phyloP scores from a whole-genome alignment of 441 rosid species.

The Adansonia gregorii region DNA sequence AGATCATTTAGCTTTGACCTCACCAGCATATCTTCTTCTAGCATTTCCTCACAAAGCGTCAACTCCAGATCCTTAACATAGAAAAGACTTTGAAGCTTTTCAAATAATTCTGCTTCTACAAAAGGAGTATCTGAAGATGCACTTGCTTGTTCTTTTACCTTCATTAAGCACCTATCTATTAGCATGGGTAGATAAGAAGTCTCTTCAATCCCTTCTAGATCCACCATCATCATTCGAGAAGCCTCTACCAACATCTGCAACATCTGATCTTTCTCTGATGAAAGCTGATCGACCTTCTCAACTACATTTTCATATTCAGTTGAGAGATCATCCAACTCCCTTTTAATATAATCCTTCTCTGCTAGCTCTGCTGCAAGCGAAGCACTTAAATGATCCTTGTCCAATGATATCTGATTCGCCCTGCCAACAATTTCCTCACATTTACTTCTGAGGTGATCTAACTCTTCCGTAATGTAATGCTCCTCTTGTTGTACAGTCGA shows the following conservation, averaged over 20 bases:
- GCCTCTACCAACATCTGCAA: slow-evolving; percentile 56
- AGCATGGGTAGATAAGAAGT: slow-evolving; percentile 44
- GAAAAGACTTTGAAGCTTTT: slow-evolving; percentile 68
- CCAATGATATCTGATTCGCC: neutral
- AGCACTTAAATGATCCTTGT: slow-evolving; percentile 53
- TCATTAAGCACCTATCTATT: slow-evolving; percentile 57
- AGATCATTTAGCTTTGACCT: slow-evolving; percentile 51
- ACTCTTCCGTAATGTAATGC: slow-evolving; percentile 20
- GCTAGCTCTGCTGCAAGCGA: slow-evolving; percentile 59
- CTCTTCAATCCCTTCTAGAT: slow-evolving; percentile 39
- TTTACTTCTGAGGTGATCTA: slow-evolving; percentile 18
- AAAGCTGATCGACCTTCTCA: slow-evolving; percentile 46
- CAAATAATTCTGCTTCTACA: slow-evolving; percentile 48
- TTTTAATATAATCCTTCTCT: slow-evolving; percentile 63
- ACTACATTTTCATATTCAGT: slow-evolving; percentile 47
- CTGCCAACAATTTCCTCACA: slow-evolving; percentile 21
- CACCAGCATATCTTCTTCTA: slow-evolving; percentile 60
- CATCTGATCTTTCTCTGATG: slow-evolving; percentile 64
- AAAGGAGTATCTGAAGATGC: slow-evolving; percentile 41
- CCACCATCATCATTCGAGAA: slow-evolving; percentile 53
- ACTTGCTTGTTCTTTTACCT: slow-evolving; percentile 53
- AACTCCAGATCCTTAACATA: slow-evolving; percentile 66
- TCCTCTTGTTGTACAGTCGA: slow-evolving; percentile 23
- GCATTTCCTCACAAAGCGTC: slow-evolving; percentile 58
- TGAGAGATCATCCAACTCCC: slow-evolving; percentile 50